These are phyloP conservation scores for Cyanophora paradoxa DNA, from an alignment of 78 protist species.

Conservation along the genomic window DNA sequence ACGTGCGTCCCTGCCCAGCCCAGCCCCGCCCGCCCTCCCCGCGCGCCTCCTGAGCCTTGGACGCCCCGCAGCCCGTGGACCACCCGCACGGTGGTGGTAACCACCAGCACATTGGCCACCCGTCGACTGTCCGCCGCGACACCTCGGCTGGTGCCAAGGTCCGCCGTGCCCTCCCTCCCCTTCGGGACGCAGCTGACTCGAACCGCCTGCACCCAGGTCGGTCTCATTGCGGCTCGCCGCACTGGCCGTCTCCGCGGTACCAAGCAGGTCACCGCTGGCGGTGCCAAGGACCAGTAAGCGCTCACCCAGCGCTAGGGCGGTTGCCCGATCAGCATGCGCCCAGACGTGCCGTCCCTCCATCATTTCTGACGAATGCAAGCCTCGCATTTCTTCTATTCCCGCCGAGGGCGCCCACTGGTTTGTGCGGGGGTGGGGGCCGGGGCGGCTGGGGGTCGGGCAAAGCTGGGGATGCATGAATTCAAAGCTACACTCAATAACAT, in stretches of 20 bases:
- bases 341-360: too few relatives aligned
- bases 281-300: neutral
- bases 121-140: slow-evolving; percentile 84
- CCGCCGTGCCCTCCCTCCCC: neutral
- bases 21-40: slow-evolving; percentile 40
- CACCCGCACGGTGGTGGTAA: slow-evolving; percentile 99
- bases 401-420: too few relatives aligned
- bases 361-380: too few relatives aligned
- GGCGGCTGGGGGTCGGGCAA: too few relatives aligned
- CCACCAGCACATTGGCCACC: slow-evolving; percentile 99
- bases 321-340: too few relatives aligned
- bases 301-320: too few relatives aligned
- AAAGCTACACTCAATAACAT: too few relatives aligned
- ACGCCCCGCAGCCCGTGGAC: slow-evolving; percentile 60
- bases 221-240: slow-evolving; percentile 98
- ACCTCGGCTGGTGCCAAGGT: slow-evolving; percentile 95
- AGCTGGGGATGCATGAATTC: too few relatives aligned
- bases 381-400: too few relatives aligned
- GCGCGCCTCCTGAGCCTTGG: neutral
- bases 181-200: neutral
- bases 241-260: slow-evolving; percentile 79
- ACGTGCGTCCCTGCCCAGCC: slow-evolving; percentile 57
- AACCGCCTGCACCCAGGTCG: slow-evolving; percentile 38
- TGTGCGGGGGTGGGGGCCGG: too few relatives aligned
- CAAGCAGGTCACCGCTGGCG: slow-evolving; percentile 9